Evolutionary conservation across 2,329 filamentous ascomycete genomes (phyloP), one percentile per base, ranked within the genome.

Genomic region (Xylariaceae sp.): DNA sequence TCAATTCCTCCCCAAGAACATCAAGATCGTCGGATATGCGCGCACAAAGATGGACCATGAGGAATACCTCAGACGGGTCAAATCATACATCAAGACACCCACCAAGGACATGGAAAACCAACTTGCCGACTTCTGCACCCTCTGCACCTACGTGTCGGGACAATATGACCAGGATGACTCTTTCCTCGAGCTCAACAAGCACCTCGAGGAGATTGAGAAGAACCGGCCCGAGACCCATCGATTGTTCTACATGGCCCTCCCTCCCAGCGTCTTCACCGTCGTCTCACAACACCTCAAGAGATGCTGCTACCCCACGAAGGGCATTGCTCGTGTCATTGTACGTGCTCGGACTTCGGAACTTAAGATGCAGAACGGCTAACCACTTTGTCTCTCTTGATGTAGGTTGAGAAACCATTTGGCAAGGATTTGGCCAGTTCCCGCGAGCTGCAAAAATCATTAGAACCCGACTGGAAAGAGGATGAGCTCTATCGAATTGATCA

Each of bases 401-500:
- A 93, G 89, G 89, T 98, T 56, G 93, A 98, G 83, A 98, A 98
- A 76, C 93, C 94, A 21, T 98, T 98, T 64, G 93, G 94, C 59
- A 97, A 97, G 75, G 93, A 98, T 67, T 80, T 98, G 51, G 83
- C 80, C 46, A 96, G 91, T 74, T 97, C 93, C 43, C 85, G 93
- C 49, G 89, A 95, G 70, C 81, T 98, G 50, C 92, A 97, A 67
- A 90, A 88, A 69, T 94, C 93, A 6, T 82, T 98, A 53, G 88
- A 92, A 65, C 93, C 93, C 35, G 90, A 98, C 73, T 98, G 93
- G 94, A 93, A 88, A 64, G 94, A 98, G 72, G 92, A 97, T 43
- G 93, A 98, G 74, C 85, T 98, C 57, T 98, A 94, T 83, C 90
- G 93, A 65, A 98, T 98, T 63, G 93, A 98, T 69, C 93, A 98